Conservation (phyloP, 139 green algal species). For the Coelastrella sp. region DNA sequence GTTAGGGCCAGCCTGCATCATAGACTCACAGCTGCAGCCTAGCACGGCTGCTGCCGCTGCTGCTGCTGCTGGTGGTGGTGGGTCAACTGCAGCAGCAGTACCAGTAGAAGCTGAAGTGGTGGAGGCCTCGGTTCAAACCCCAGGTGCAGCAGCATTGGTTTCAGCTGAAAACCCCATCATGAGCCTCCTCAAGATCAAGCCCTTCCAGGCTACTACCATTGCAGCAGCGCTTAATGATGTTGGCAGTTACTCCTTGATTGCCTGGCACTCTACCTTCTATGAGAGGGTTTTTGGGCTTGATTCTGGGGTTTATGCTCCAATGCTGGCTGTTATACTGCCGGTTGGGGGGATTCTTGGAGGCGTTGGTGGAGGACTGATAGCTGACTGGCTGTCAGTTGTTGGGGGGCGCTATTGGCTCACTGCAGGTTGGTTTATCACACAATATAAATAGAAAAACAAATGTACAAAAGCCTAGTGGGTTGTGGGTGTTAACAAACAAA, state of each 20-base stretch:
- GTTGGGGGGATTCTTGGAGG: slow-evolving; percentile 89
- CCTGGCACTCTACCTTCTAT: slow-evolving; percentile 93
- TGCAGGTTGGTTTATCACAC: slow-evolving; percentile 54
- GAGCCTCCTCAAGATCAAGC: slow-evolving; percentile 56
- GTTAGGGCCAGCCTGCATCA: slow-evolving; percentile 19
- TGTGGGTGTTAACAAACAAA: too few relatives aligned
- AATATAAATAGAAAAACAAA: too few relatives aligned
- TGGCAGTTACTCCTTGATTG: slow-evolving; percentile 87
- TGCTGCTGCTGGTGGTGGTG: background rate
- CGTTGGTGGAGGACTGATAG: slow-evolving; percentile 79
- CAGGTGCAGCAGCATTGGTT: background rate
- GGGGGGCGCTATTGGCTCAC: slow-evolving; percentile 74
- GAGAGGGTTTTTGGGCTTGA: slow-evolving; percentile 83
- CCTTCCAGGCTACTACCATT: slow-evolving; percentile 76
- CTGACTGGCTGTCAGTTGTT: slow-evolving; percentile 75
- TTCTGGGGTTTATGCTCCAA: slow-evolving; percentile 79
- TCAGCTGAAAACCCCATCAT: slow-evolving; percentile 17
- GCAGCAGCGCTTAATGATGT: slow-evolving; percentile 91
- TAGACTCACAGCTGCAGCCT: slow-evolving; percentile 5
- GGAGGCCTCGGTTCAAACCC: background rate
- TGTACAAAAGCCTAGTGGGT: too few relatives aligned
- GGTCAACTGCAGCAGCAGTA: background rate
- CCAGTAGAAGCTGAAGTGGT: background rate
- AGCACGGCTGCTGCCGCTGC: background rate
- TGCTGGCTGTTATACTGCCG: slow-evolving; percentile 87